Evolutionary conservation across 2,329 filamentous ascomycete species (phyloP).

Genomic region (Cercospora berteroae): DNA sequence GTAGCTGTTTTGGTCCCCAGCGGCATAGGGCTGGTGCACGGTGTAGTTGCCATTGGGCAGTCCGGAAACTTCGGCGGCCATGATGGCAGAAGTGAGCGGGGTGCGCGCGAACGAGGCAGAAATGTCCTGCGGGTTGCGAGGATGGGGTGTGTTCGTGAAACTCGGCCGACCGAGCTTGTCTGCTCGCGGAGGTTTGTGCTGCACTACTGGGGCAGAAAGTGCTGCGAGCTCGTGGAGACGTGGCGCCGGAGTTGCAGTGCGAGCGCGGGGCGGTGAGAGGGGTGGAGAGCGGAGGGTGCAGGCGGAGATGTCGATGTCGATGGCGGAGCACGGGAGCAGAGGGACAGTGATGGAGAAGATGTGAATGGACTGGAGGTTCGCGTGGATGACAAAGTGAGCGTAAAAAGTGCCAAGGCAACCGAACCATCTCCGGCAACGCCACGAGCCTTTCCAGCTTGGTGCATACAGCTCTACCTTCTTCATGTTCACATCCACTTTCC

Average conservation of each 20-base stretch:
- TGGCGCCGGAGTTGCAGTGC: background rate
- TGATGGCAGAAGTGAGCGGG: conserved; percentile 23
- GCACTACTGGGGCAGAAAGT: conserved; percentile 4
- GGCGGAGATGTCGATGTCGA: background rate
- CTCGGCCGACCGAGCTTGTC: conserved; percentile 2
- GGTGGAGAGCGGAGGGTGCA: background rate
- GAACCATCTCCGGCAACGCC: background rate
- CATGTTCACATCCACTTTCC: background rate
- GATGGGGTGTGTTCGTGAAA: background rate
- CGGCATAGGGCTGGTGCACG: conserved; percentile 41
- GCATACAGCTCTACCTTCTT: too few relatives aligned
- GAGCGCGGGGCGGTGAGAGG: background rate
- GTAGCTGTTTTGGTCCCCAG: conserved; percentile 35
- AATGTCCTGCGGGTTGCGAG: background rate
- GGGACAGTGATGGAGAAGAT: background rate
- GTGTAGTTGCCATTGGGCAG: conserved; percentile 52
- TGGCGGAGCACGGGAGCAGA: background rate
- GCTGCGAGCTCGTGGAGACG: background rate
- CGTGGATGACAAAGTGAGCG: background rate
- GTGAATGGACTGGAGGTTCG: background rate
- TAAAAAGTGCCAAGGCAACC: background rate
- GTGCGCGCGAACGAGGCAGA: background rate
- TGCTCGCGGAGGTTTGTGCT: background rate
- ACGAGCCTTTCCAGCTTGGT: background rate
- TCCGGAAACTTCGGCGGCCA: conserved; percentile 42